Base-by-base conservation (phyloP, 2,329 filamentous ascomycete genomes). In the Cladosporium sp. region DNA sequence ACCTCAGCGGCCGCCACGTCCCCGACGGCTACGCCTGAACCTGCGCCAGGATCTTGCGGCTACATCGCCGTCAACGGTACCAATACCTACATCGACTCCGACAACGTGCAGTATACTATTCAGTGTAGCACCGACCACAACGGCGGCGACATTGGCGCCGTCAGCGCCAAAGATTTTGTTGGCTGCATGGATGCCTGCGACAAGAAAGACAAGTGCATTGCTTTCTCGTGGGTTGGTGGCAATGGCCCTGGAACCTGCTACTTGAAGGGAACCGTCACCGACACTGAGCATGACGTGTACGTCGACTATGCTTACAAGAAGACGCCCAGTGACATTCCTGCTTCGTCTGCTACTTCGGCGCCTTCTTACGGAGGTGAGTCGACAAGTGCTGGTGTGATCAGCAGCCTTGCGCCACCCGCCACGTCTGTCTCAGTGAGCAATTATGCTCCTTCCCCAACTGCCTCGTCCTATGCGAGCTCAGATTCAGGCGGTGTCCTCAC, bases 131-230 rank as follows among this genome's bases (percentile, higher is more conserved):
- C 46, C 23, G 69, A 72, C 57, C 69, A 67, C 53, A 57, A 67
- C 26, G 72, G 72, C 16, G 71, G 70, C 5, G 70, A 75, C 56
- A 63, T 73, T 18, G 55, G 37, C 44, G 65, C 52, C 21, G 57
- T 35, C 10, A 53, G 37, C 11, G 66, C 66, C n/a, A 50, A 49
- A 12, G 66, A 65, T 5, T 74, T 72, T 64, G 58, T 61, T 8
- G 71, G 35, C 16, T 74, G 73, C 66, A 69, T 72, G 37, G 62
- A 66, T 2, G 53, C 66, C 64, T 74, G 72, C 66, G 71, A 74
- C 56, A 33, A 49, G 33, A 65, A 59, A 21, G 18, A 29, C 46
- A 52, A 64, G 14, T 72, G 70, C 49, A 65, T 69, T 31, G 70
- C 65, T 11, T 72, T 69, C 62, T 53, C 70, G 2, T 72, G 66